Evolutionary conservation across 192 early-diverging fungal genomes (phyloP).

Genomic region (Gaertneriomyces semiglobifer): DNA sequence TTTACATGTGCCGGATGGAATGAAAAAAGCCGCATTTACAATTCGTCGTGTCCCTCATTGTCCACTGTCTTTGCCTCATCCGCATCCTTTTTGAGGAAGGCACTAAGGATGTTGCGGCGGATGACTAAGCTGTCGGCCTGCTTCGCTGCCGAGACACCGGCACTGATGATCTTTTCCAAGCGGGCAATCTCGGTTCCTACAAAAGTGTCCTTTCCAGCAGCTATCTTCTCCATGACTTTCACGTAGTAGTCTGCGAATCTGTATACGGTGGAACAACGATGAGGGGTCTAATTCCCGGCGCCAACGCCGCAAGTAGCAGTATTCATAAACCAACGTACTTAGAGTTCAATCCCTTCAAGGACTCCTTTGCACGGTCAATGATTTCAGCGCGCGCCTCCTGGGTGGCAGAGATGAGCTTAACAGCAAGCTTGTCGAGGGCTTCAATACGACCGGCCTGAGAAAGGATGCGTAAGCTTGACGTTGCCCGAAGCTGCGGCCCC

Average conservation of each 20-base stretch:
- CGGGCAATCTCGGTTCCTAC: slow-evolving; percentile 75
- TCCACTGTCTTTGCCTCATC: background rate
- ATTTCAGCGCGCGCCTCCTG: slow-evolving; percentile 43
- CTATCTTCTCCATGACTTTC: slow-evolving; percentile 89
- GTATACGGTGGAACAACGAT: background rate
- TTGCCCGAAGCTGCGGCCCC: background rate
- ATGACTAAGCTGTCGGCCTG: slow-evolving; percentile 85
- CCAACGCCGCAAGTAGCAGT: too few species aligned
- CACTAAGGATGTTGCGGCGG: slow-evolving; percentile 77
- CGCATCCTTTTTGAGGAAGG: slow-evolving; percentile 25
- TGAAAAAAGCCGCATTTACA: too few species aligned
- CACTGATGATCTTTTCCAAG: slow-evolving; percentile 71
- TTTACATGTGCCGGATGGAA: too few species aligned
- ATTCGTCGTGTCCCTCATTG: background rate
- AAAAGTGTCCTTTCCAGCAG: slow-evolving; percentile 63
- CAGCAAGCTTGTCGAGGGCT: slow-evolving; percentile 56
- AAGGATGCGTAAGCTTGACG: background rate
- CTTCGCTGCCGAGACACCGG: slow-evolving; percentile 60
- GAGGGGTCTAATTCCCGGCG: background rate
- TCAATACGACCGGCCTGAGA: slow-evolving; percentile 57
- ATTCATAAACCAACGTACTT: background rate
- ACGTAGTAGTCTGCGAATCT: slow-evolving; percentile 78
- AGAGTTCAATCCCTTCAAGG: slow-evolving; percentile 39
- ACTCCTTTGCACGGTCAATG: slow-evolving; percentile 38
- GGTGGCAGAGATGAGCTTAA: slow-evolving; percentile 60